phyloP scores from a whole-genome alignment of 768 basidiomycete species.

The Serendipita sp. region DNA sequence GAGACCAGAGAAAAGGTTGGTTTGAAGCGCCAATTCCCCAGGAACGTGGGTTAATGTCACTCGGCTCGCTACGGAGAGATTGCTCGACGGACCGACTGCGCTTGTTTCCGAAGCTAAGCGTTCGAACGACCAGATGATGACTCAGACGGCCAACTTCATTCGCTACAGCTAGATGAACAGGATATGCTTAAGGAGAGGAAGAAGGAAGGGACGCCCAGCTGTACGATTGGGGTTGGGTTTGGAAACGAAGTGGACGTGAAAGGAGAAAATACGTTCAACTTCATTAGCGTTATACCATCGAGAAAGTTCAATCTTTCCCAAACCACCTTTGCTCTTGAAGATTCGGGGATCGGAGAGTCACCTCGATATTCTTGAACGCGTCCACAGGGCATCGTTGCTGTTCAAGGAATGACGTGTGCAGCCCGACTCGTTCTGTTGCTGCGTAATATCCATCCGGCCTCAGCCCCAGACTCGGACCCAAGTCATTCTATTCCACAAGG shows the following conservation, averaged over 20 bases:
- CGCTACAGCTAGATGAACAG: neutral
- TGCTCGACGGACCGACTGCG: neutral
- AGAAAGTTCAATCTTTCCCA: neutral
- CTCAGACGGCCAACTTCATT: neutral
- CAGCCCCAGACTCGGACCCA: too few relatives aligned
- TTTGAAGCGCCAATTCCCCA: too few relatives aligned
- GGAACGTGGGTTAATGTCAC: neutral
- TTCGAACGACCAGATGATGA: neutral
- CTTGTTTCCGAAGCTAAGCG: neutral
- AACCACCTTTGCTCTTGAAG: neutral
- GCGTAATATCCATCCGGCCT: too few relatives aligned
- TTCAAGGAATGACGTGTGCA: too few relatives aligned
- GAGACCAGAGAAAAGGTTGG: too few relatives aligned
- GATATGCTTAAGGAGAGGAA: neutral
- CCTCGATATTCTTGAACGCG: too few relatives aligned
- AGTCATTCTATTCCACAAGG: too few relatives aligned
- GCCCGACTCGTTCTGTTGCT: too few relatives aligned
- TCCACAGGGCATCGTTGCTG: too few relatives aligned
- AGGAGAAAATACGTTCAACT: neutral
- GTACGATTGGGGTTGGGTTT: too few relatives aligned
- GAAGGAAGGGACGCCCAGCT: neutral
- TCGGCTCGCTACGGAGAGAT: neutral
- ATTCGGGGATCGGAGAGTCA: too few relatives aligned
- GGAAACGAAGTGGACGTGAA: neutral
- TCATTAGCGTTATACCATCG: neutral